Evolutionary conservation across 306 rosid genomes (phyloP).

Genomic region (Lathyrus aphaca): DNA sequence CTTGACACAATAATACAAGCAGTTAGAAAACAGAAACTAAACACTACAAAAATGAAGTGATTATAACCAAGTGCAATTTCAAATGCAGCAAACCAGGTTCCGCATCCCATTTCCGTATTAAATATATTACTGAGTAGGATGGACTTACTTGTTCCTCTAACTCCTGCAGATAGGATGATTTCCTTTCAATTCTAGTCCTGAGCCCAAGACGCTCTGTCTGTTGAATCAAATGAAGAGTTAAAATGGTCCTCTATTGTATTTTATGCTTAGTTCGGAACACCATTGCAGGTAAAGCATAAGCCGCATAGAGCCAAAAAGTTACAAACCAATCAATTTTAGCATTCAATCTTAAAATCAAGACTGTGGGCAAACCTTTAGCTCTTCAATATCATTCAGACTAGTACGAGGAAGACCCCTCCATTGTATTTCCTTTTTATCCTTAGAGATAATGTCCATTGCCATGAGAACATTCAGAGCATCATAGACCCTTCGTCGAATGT

Average conservation of each 20-base stretch:
- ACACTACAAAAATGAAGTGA: constrained; percentile 6
- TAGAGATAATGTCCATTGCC: constrained; percentile 95
- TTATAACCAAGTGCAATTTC: constrained; percentile 25
- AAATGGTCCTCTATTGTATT: constrained; percentile 11
- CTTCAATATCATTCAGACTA: constrained; percentile 84
- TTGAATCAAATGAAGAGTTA: constrained; percentile 46
- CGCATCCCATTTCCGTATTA: constrained; percentile 21
- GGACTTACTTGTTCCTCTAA: constrained; percentile 86
- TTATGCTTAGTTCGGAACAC: constrained; percentile 15
- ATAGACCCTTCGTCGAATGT: constrained; percentile 94
- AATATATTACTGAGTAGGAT: constrained; percentile 20
- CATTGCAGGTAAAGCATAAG: constrained; percentile 32
- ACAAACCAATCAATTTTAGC: neutral
- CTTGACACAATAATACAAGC: constrained; percentile 53
- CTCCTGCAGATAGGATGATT: constrained; percentile 89
- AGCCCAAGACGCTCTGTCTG: constrained; percentile 87
- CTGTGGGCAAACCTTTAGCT: constrained; percentile 72
- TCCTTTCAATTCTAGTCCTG: constrained; percentile 86
- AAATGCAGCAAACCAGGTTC: constrained; percentile 24
- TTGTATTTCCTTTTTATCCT: constrained; percentile 97
- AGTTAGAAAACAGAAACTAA: constrained; percentile 40
- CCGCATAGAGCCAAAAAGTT: neutral
- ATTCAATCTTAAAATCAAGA: neutral
- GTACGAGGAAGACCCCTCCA: constrained; percentile 99
- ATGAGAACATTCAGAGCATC: constrained; percentile 98